Percentiles rank a stretch among this genome's conserved stretches.
phyloP scores from a whole-genome alignment of 2,329 filamentous ascomycete species.

The Colletotrichum cereale region DNA sequence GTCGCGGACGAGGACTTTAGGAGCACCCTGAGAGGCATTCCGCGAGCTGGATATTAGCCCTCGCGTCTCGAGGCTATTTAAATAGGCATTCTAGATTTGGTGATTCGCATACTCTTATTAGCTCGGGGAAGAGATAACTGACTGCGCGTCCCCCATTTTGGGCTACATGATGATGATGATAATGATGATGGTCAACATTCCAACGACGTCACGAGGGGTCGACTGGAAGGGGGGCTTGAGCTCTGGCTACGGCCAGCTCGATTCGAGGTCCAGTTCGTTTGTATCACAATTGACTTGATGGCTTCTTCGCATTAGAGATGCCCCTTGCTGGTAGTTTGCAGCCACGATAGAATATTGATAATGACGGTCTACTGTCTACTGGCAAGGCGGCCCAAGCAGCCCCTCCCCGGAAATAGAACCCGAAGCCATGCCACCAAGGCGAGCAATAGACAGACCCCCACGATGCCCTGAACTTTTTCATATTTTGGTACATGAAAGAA shows the following conservation, averaged over 20 bases:
- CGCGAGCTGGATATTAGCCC: background rate
- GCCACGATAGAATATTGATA: background rate
- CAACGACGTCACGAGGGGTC: background rate
- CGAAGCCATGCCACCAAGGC: constrained; percentile 18
- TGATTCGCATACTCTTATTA: too few relatives aligned
- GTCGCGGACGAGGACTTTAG: constrained; percentile 67
- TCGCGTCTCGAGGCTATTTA: background rate
- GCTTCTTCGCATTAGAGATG: background rate
- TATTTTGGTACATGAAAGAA: background rate
- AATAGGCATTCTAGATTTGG: background rate
- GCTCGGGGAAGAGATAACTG: background rate
- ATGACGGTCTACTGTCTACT: background rate
- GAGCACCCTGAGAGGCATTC: constrained; percentile 45
- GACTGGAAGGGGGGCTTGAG: background rate
- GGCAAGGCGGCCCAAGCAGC: background rate
- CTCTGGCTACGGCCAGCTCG: background rate
- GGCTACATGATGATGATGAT: background rate
- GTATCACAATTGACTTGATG: background rate
- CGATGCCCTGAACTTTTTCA: background rate
- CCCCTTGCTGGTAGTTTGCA: background rate
- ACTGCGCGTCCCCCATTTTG: too few relatives aligned
- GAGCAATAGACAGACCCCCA: background rate
- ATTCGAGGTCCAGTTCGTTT: background rate
- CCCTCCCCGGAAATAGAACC: background rate
- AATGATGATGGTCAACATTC: too few relatives aligned